These are phyloP conservation scores for Waltergamsia citrina DNA, from an alignment of 2,329 filamentous ascomycete species.

Conservation along the genomic window DNA sequence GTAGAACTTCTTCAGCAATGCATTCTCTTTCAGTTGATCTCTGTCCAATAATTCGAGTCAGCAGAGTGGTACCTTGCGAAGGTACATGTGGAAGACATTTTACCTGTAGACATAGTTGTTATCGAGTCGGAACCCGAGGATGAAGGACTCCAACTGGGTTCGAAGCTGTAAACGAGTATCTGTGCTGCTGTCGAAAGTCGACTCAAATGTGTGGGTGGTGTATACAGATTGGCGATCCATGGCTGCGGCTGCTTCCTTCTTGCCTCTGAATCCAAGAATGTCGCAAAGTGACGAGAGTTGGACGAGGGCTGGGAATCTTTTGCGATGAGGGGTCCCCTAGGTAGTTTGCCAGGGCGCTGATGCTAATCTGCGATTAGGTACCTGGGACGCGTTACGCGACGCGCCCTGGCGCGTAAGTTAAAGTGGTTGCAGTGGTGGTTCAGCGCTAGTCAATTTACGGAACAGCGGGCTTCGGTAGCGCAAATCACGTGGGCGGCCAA, in stretches of 20 bases:
- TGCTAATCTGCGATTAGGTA: too few relatives aligned
- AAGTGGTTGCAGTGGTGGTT: too few relatives aligned
- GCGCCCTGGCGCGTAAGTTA: too few relatives aligned
- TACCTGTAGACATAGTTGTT: constrained; percentile 93
- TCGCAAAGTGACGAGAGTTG: too few relatives aligned
- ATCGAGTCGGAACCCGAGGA: constrained; percentile 88
- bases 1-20: constrained; percentile 85
- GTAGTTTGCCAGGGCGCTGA: too few relatives aligned
- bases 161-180: constrained; percentile 67
- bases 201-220: constrained; percentile 70
- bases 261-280: not conserved
- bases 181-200: constrained; percentile 53
- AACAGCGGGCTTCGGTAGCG: too few relatives aligned
- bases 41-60: constrained; percentile 31
- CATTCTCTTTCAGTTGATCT: constrained; percentile 93
- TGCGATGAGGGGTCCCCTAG: too few relatives aligned
- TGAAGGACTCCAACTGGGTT: constrained; percentile 76
- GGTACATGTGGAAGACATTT: constrained; percentile 7
- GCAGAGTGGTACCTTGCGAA: not conserved
- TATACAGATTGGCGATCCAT: constrained; percentile 91
- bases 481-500: too few relatives aligned
- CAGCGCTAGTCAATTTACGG: too few relatives aligned
- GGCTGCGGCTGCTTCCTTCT: constrained; percentile 2
- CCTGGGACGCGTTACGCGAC: too few relatives aligned
- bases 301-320: too few relatives aligned